phyloP scores from a whole-genome alignment of 495 filamentous ascomycete genomes.

The Amphirosellinia nigrospora region DNA sequence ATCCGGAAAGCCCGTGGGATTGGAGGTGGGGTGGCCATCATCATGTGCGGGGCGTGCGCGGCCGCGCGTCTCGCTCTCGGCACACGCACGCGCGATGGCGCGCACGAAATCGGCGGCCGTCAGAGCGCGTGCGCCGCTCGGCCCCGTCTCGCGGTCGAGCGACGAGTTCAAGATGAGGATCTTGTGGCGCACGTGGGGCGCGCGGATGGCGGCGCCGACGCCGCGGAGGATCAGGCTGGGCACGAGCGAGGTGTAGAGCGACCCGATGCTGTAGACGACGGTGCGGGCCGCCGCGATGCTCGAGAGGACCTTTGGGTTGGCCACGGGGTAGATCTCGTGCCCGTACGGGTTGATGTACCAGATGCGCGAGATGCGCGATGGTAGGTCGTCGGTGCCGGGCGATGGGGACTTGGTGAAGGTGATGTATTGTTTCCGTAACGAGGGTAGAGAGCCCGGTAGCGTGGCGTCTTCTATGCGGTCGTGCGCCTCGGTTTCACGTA shows the following conservation, averaged over 20 bases:
- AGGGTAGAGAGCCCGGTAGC: constrained; percentile 82
- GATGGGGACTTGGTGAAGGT: constrained; percentile 71
- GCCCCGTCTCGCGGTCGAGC: constrained; percentile 85
- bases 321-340: constrained; percentile 77
- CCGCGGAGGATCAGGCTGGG: constrained; percentile 73
- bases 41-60: not conserved
- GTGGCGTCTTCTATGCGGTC: constrained; percentile 81
- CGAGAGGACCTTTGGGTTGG: constrained; percentile 78
- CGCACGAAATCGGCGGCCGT: constrained; percentile 77
- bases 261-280: constrained; percentile 90
- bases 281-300: constrained; percentile 66
- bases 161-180: constrained; percentile 86
- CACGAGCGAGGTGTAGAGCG: constrained; percentile 79
- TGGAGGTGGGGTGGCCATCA: not conserved
- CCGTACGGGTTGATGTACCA: constrained; percentile 99
- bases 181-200: constrained; percentile 62
- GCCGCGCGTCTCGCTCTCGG: constrained; percentile 38
- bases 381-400: constrained; percentile 62
- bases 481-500: constrained; percentile 49
- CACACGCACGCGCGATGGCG: constrained; percentile 74
- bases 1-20: not conserved
- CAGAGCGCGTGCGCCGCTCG: constrained; percentile 55
- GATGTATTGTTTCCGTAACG: constrained; percentile 78
- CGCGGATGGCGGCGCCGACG: constrained; percentile 63
- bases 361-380: constrained; percentile 77